Percentiles rank a stretch among this genome's conserved stretches.
Conservation (phyloP, 257 asterid species). For the Hygrophila difformis region DNA sequence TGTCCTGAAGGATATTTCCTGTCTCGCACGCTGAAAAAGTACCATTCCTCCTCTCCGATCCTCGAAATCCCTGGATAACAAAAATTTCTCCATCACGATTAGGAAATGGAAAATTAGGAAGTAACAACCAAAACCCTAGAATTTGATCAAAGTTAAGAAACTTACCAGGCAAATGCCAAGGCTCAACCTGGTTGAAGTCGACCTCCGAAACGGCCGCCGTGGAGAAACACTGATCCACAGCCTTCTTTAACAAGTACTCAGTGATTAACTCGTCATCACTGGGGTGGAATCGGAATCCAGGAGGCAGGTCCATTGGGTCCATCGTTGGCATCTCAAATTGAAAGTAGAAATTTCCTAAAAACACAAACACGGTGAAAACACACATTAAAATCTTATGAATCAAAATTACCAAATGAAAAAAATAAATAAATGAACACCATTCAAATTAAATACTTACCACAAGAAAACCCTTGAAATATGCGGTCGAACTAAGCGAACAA, state of each 20-base stretch:
- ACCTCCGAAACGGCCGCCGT: conserved; percentile 64
- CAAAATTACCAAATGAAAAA: too few species aligned
- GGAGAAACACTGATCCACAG: conserved; percentile 32
- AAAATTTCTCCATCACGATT: not conserved
- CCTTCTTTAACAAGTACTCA: conserved; percentile 53
- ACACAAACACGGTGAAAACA: too few species aligned
- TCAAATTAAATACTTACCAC: too few species aligned
- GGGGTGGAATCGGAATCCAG: conserved; percentile 80
- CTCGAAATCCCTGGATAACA: conserved; percentile 50
- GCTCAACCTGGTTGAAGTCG: conserved; percentile 74
- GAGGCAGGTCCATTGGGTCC: conserved; percentile 51
- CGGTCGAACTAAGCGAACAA: too few species aligned
- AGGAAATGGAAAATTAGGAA: too few species aligned
- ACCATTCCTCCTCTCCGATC: conserved; percentile 75
- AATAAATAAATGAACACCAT: too few species aligned
- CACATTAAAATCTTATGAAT: too few species aligned
- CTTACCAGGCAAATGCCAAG: conserved; percentile 80
- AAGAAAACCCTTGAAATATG: too few species aligned
- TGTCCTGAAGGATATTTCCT: conserved; percentile 69
- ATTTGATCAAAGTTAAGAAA: not conserved
- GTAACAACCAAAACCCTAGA: not conserved
- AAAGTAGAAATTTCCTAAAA: too few species aligned
- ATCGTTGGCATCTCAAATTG: too few species aligned
- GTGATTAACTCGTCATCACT: conserved; percentile 76
- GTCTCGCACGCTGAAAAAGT: conserved; percentile 71